Evolutionary conservation across 345 rosid species (phyloP).

Genomic region (Rhizophora mangle): DNA sequence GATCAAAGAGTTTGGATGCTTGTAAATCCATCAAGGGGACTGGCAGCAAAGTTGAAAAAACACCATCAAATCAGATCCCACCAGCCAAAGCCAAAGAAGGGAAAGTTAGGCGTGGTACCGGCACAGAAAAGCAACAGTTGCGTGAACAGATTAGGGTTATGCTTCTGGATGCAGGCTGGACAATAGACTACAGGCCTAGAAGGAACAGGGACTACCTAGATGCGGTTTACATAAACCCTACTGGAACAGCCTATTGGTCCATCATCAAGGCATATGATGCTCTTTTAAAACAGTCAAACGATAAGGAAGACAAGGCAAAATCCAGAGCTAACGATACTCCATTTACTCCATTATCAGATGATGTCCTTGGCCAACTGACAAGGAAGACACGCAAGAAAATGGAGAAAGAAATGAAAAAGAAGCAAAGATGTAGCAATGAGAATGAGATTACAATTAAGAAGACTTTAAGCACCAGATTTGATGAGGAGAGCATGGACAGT

Average conservation of each 20-base stretch:
- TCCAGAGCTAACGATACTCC: constrained; percentile 12
- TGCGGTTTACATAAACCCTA: constrained; percentile 32
- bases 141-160: constrained; percentile 79
- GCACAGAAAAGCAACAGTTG: constrained; percentile 89
- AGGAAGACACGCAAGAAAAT: constrained; percentile 33
- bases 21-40: constrained; percentile 15
- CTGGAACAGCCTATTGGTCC: constrained; percentile 37
- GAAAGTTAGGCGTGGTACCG: constrained; percentile 71
- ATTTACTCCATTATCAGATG: constrained; percentile 27
- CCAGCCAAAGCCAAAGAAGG: constrained; percentile 43
- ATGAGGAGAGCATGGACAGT: constrained; percentile 34
- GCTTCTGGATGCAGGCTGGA: constrained; percentile 39
- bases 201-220: constrained; percentile 38
- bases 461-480: constrained; percentile 15
- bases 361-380: constrained; percentile 32
- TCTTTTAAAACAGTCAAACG: constrained; percentile 30
- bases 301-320: constrained; percentile 23
- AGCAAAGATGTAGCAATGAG: constrained; percentile 18
- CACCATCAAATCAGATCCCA: constrained; percentile 35
- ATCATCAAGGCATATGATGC: constrained; percentile 38
- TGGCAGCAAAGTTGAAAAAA: constrained; percentile 39
- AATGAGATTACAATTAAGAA: constrained; percentile 22
- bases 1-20: neutral
- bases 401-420: constrained; percentile 34
- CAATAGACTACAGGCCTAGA: constrained; percentile 35